phyloP scores from a whole-genome alignment of 441 rosid genomes.

The Gossypium trilobum region DNA sequence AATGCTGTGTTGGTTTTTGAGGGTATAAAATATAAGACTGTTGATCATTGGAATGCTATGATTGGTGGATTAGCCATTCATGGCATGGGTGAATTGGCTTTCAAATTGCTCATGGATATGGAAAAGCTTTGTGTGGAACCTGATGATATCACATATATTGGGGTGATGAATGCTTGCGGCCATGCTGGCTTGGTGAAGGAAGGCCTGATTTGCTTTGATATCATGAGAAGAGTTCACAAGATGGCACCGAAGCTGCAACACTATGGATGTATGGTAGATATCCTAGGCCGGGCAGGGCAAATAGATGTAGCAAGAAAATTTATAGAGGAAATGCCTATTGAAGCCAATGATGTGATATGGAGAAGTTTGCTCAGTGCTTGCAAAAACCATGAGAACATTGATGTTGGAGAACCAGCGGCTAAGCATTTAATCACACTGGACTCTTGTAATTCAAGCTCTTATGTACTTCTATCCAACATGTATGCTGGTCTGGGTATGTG shows the following conservation, averaged over 20 bases:
- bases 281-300: constrained; percentile 45
- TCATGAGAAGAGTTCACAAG: constrained; percentile 56
- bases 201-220: constrained; percentile 54
- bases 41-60: constrained; percentile 70
- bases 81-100: constrained; percentile 52
- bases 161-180: constrained; percentile 43
- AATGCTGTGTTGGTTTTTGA: constrained; percentile 39
- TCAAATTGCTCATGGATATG: constrained; percentile 42
- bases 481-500: constrained; percentile 54
- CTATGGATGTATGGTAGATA: constrained; percentile 52
- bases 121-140: constrained; percentile 36
- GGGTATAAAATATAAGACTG: constrained; percentile 27
- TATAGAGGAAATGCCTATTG: constrained; percentile 45
- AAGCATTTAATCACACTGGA: constrained; percentile 31
- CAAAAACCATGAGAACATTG: constrained; percentile 34
- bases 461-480: constrained; percentile 44
- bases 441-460: constrained; percentile 40
- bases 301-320: constrained; percentile 37
- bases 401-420: constrained; percentile 39
- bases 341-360: constrained; percentile 52
- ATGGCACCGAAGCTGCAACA: constrained; percentile 48
- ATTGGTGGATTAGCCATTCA: constrained; percentile 57
- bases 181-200: constrained; percentile 59
- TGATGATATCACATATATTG: constrained; percentile 44
- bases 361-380: constrained; percentile 49